phyloP scores from a whole-genome alignment of 202 grass and related monocot genomes.

The Setaria italica region DNA sequence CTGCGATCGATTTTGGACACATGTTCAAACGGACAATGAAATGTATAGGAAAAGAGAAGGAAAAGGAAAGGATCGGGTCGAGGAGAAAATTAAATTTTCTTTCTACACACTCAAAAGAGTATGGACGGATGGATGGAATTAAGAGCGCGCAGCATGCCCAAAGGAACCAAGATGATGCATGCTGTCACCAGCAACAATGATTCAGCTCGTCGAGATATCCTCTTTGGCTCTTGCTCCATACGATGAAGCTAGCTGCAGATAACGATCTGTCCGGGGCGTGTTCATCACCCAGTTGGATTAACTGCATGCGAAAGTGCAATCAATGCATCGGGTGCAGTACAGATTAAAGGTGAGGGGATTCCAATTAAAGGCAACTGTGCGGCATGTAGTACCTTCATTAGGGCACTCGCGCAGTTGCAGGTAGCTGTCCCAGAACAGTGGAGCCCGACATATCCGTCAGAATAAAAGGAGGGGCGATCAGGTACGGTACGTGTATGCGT shows the following conservation, averaged over 20 bases:
- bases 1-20: not conserved
- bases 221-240: slow-evolving; percentile 17
- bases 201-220: slow-evolving; percentile 1
- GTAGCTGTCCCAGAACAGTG: slow-evolving; percentile 12
- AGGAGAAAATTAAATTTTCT: not conserved
- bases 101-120: not conserved
- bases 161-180: slow-evolving; percentile 27
- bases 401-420: slow-evolving; percentile 1
- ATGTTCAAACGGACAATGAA: not conserved
- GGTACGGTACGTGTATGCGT: slow-evolving; percentile 22
- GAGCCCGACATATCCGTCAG: slow-evolving; percentile 29
- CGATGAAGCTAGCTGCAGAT: slow-evolving; percentile 24
- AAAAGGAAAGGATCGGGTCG: not conserved
- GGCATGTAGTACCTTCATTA: not conserved
- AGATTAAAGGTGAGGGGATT: not conserved
- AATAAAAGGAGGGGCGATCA: slow-evolving; percentile 28
- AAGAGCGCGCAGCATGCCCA: not conserved
- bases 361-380: not conserved
- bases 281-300: no score
- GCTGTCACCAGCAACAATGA: slow-evolving; percentile 24
- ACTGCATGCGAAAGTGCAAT: slow-evolving; percentile 29
- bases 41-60: not conserved
- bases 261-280: not conserved
- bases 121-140: no score
- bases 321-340: slow-evolving; percentile 18